Conservation (phyloP, 2,329 filamentous ascomycete genomes). For the Botrytis fragariae region DNA sequence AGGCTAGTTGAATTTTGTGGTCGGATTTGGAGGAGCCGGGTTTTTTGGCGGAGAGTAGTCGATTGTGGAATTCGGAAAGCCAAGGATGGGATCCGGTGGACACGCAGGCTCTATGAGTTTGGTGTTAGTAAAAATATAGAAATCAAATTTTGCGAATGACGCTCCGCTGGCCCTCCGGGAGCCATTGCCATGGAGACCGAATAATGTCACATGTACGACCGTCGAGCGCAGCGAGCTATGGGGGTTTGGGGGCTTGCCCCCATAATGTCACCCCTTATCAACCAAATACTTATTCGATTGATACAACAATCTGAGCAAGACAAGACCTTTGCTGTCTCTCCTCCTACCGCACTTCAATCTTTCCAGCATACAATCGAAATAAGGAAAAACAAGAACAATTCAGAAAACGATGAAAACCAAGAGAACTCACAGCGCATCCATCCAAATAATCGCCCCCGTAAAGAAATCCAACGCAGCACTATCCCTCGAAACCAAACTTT, state of each 20-base stretch:
- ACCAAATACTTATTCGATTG: background rate
- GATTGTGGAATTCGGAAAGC: slow-evolving; percentile 40
- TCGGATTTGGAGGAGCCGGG: background rate
- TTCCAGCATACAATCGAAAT: background rate
- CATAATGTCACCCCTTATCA: background rate
- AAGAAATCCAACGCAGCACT: slow-evolving; percentile 19
- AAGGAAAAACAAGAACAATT: background rate
- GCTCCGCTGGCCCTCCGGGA: background rate
- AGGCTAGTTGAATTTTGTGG: slow-evolving; percentile 44
- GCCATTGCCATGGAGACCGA: background rate
- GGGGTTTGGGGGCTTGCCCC: background rate
- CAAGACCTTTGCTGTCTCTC: background rate
- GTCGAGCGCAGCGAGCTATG: background rate
- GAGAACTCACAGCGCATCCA: slow-evolving; percentile 12
- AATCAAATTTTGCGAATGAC: background rate
- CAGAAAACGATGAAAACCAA: background rate
- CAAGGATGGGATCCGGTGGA: slow-evolving; percentile 40
- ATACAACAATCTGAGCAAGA: background rate
- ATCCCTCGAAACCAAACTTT: background rate
- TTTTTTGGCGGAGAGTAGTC: slow-evolving; percentile 4
- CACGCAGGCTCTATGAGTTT: slow-evolving; percentile 43
- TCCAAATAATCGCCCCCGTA: slow-evolving; percentile 15
- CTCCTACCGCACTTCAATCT: rapidly evolving
- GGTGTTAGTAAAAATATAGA: background rate
- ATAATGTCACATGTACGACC: background rate